Evolutionary conservation across 2,329 filamentous ascomycete genomes (phyloP), one percentile per base, ranked within the genome.

Genomic region (Myriosclerotinia scirpicola): DNA sequence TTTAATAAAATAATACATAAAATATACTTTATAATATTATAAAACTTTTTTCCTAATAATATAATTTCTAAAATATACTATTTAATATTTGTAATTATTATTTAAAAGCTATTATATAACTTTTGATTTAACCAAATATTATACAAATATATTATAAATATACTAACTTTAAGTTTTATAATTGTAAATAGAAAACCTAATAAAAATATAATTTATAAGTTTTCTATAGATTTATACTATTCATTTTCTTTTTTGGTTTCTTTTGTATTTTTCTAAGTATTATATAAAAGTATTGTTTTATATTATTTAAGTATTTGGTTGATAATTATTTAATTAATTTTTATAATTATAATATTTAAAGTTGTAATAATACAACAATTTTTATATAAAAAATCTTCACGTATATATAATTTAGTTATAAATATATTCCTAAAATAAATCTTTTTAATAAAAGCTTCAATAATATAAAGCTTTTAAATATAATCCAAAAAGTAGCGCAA

Each of bases 11-110:
- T 56, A 40, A 65, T 65, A 17, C 30, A 30, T 38, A 22, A 26
- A 50, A 65, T 65, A 26, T 17, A 48, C 22, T 30, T 26, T 58
- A 65, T 38, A 26, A 56, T 20, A 15, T 42, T 53, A 52, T 58
- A 9, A 58, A 65, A 65, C 34, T 65, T 15, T 5, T 38, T 42
- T 1, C 26, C 26, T 26, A 65, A n/a, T 36, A 65, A 40, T 17
- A n/a, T n/a, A 4, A 56, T 40, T n/a, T 40, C 15, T 14, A 56
- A 34, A 20, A 56, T 34, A 56, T 36, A 56, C 15, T 12, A 15
- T n/a, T n/a, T n/a, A 6, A 56, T n/a, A n/a, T 56, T 34, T 6
- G 17, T 36, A 40, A 56, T 38, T 17, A 40, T 34, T 40, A 56
- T 56, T 40, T 36, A 12, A 14, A n/a, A 56, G 14, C 11, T 56